Base-by-base conservation (phyloP, 1,284 basidiomycete species). In the Anthracocystis panici-leucophaei region DNA sequence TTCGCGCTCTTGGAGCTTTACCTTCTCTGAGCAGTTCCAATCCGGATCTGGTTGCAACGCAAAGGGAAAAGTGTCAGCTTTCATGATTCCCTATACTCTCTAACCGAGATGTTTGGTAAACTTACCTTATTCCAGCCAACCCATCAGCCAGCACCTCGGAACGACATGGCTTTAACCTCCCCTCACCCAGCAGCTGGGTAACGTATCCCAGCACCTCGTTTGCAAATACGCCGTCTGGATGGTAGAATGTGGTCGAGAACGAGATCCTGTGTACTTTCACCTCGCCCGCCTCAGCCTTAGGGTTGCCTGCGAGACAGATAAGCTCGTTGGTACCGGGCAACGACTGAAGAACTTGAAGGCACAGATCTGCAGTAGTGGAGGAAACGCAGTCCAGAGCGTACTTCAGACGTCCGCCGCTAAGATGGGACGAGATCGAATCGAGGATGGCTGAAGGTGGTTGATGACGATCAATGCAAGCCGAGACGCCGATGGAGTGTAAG, bases 241-340 rank as follows among this genome's bases (percentile, higher is more conserved):
- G 57, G 60, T 82, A 82, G 57, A 81, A 81, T 6, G 81, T 82
- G 1, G 81, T 81, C 12, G 69, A 74, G 40, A 82, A 82, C 45
- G 75, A 78, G 53, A 82, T 78, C 35, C 59, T 65, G 68, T 81
- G 81, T n/a, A 80, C 48, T 18, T 57, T 60, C 6, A 65, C 56
- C 1, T 42, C 42, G 14, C 58, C 51, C 12, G 49, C 40, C 9
- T 67, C 49, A 1, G 49, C 46, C 45, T 78, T 78, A 0, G 81
- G 78, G 31, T 81, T 78, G 18, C 79, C 81, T 5, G 79, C 79
- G 3, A 82, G 69, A 42, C 78, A 75, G 53, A 81, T 65, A 7
- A 82, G 40, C 46, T 82, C 64, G 14, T 31, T 41, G 6, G n/a
- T 23, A 23, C 38, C 40, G 10, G 56, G 44, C 16, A 16, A 16